Evolutionary conservation across 2,329 filamentous ascomycete genomes (phyloP).

Genomic region (Clonostachys rosea): DNA sequence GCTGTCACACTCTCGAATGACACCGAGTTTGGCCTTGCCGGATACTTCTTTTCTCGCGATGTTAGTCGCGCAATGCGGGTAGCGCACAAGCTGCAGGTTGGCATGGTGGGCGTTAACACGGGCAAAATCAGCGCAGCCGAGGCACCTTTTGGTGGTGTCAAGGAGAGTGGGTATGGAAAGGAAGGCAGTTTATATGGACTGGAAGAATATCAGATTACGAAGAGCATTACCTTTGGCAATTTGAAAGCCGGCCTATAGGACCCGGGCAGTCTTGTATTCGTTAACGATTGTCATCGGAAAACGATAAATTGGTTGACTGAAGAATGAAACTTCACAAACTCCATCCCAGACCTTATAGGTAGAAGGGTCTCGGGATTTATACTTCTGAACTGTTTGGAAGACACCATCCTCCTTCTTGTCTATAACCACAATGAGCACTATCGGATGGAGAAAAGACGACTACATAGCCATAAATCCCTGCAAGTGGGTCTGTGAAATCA

Average conservation of each 20-base stretch:
- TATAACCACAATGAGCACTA: too few relatives aligned
- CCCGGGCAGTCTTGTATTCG: too few relatives aligned
- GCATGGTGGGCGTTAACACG: slow-evolving; percentile 65
- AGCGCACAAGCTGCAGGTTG: slow-evolving; percentile 52
- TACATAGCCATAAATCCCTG: too few relatives aligned
- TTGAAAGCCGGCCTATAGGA: not conserved
- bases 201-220: slow-evolving; percentile 52
- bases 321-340: too few relatives aligned
- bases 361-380: too few relatives aligned
- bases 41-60: slow-evolving; percentile 25
- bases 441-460: too few relatives aligned
- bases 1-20: slow-evolving; percentile 29
- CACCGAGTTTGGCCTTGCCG: slow-evolving; percentile 28
- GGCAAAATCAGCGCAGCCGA: slow-evolving; percentile 27
- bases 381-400: too few relatives aligned
- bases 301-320: too few relatives aligned
- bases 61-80: slow-evolving; percentile 34
- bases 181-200: slow-evolving; percentile 58
- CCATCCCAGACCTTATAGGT: too few relatives aligned
- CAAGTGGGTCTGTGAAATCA: too few relatives aligned
- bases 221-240: slow-evolving; percentile 39
- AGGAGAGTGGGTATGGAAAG: slow-evolving; percentile 55
- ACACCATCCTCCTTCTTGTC: too few relatives aligned
- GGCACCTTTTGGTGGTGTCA: slow-evolving; percentile 52
- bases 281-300: too few relatives aligned